Conservation (phyloP, 2,329 filamentous ascomycete species). For the Penicillium brevicompactum region DNA sequence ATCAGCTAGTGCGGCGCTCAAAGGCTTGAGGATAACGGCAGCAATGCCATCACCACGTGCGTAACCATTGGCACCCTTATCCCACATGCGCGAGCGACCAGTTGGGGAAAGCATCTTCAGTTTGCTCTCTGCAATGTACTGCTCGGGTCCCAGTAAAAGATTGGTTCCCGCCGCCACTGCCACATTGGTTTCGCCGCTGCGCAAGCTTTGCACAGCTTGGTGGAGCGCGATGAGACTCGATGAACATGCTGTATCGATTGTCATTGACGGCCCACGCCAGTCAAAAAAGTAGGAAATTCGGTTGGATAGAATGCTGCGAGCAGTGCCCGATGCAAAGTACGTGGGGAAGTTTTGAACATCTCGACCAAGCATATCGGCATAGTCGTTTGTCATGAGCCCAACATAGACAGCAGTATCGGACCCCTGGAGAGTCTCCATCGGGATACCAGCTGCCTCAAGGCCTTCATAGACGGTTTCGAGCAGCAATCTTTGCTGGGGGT, state of each 20-base stretch:
- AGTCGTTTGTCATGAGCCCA: slow-evolving; percentile 33
- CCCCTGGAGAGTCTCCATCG: slow-evolving; percentile 26
- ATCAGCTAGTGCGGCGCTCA: slow-evolving; percentile 51
- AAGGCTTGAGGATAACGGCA: slow-evolving; percentile 53
- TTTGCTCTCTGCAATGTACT: slow-evolving; percentile 36
- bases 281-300: slow-evolving; percentile 43
- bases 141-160: slow-evolving; percentile 31
- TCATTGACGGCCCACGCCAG: slow-evolving; percentile 43
- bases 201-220: slow-evolving; percentile 34
- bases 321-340: slow-evolving; percentile 36
- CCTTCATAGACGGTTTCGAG: slow-evolving; percentile 31
- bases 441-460: slow-evolving; percentile 25
- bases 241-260: slow-evolving; percentile 52
- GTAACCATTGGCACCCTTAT: slow-evolving; percentile 51
- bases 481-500: slow-evolving; percentile 30
- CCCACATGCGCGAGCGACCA: slow-evolving; percentile 55
- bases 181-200: slow-evolving; percentile 29
- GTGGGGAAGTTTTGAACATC: slow-evolving; percentile 27
- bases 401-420: slow-evolving; percentile 29
- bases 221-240: slow-evolving; percentile 43
- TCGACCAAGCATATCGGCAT: slow-evolving; percentile 22
- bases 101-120: slow-evolving; percentile 53
- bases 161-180: slow-evolving; percentile 29
- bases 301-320: slow-evolving; percentile 43
- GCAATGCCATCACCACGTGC: slow-evolving; percentile 57